These are phyloP conservation scores for Yamadazyma atmosphaerica DNA, from an alignment of 1,139 yeast species.

Conservation along the genomic window DNA sequence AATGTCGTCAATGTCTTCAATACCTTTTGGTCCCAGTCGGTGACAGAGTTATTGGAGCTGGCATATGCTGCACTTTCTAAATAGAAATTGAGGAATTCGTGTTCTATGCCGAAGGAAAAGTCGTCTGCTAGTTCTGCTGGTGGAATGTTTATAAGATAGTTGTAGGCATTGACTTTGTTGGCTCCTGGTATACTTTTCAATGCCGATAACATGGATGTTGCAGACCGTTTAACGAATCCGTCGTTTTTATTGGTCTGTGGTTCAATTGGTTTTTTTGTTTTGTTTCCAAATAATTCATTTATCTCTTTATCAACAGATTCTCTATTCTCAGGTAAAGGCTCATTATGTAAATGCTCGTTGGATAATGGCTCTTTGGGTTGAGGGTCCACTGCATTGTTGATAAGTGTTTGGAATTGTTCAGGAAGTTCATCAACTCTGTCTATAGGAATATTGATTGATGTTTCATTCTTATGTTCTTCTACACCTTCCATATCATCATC, in stretches of 20 bases:
- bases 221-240: conserved; percentile 22
- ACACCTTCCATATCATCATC: conserved; percentile 6
- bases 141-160: conserved; percentile 38
- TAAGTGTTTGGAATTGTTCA: conserved; percentile 14
- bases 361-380: conserved; percentile 1
- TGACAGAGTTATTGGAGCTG: conserved; percentile 16
- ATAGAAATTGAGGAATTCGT: conserved; percentile 53
- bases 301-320: conserved; percentile 11
- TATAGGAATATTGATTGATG: conserved; percentile 32
- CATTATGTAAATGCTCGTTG: no score
- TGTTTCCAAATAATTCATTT: conserved; percentile 10
- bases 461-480: not conserved
- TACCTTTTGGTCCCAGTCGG: conserved; percentile 20
- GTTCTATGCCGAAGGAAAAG: conserved; percentile 56
- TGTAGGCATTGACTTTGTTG: conserved; percentile 35
- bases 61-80: conserved; percentile 43
- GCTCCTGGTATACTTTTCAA: conserved; percentile 27
- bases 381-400: conserved; percentile 3
- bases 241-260: not conserved
- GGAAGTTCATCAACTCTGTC: conserved; percentile 51
- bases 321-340: conserved; percentile 10
- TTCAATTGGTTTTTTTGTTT: not conserved
- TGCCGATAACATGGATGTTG: conserved; percentile 33
- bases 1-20: conserved; percentile 20
- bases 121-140: conserved; percentile 28